Conservation (phyloP, 2,329 filamentous ascomycete species). For the Aspergillus spinulosporus region DNA sequence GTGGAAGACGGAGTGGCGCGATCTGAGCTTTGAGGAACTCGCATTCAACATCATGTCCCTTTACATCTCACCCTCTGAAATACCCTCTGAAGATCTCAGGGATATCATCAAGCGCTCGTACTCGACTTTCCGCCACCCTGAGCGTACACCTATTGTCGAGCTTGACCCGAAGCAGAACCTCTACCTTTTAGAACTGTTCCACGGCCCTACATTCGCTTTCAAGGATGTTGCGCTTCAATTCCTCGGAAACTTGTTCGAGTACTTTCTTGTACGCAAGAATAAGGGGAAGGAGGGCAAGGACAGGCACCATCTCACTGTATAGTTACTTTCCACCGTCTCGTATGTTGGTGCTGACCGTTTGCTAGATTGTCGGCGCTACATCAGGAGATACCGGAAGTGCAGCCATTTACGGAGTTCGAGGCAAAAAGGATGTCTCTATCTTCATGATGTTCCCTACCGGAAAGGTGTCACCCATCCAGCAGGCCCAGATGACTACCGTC, state of each 20-base stretch:
- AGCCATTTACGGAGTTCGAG: constrained; percentile 89
- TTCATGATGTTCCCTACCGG: constrained; percentile 94
- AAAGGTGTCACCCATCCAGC: constrained; percentile 86
- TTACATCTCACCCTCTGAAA: constrained; percentile 82
- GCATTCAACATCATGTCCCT: constrained; percentile 76
- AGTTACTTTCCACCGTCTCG: too few species aligned
- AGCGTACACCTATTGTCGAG: constrained; percentile 77
- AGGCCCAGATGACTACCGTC: constrained; percentile 96
- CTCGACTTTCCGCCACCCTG: constrained; percentile 77
- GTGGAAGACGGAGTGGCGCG: constrained; percentile 31
- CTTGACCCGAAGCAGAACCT: constrained; percentile 71
- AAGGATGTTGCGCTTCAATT: constrained; percentile 95
- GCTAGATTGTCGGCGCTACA: constrained; percentile 72
- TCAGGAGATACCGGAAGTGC: constrained; percentile 88
- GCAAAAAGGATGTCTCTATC: constrained; percentile 97
- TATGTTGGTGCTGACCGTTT: neutral
- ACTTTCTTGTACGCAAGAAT: constrained; percentile 49
- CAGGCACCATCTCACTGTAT: constrained; percentile 72
- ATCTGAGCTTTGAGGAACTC: constrained; percentile 29
- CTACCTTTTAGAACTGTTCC: constrained; percentile 90
- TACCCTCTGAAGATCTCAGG: constrained; percentile 76
- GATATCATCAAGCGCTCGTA: constrained; percentile 83
- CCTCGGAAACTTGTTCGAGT: constrained; percentile 80
- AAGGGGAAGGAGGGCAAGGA: constrained; percentile 52
- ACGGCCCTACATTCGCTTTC: constrained; percentile 93